Base-by-base conservation (phyloP, 2,329 filamentous ascomycete species). In the Aspergillus sp. region DNA sequence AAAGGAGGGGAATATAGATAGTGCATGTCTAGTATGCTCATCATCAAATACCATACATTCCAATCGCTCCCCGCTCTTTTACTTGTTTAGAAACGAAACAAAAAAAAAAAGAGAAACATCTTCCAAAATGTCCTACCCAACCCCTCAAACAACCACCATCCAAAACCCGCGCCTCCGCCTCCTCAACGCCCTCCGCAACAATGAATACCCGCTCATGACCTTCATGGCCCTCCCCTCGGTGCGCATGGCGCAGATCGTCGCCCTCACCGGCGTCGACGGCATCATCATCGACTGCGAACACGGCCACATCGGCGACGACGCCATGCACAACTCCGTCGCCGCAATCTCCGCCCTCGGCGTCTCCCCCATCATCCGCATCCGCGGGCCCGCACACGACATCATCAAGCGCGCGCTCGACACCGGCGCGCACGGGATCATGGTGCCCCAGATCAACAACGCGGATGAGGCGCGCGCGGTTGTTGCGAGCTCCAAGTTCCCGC, bases 191-290 rank as follows among this genome's bases (percentile, higher is more conserved):
- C 68, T 83, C 64, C 74, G 70, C 59, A 66, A 72, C 15, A 74
- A 73, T 25, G 72, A 76, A 23, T 79, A 72, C 60, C 81, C 81
- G 0, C 60, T 83, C 3, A 78, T 83, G 79, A 83, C 82, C 4
- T 84, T 84, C 66, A 72, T 83, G 69, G 81, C 77, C 30, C 73
- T 84, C 9, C 80, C 80, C 2, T 82, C 80, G 0, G 73, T 83
- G 0, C 79, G 82, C 46, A 71, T 74, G 61, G 82, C 82, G 38
- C 82, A 84, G 60, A 79, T 84, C 19, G 77, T 91, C 52, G 87
- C 89, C 1, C 79, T 86, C n/a, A 83, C 83, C 3, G 88, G 87
- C 1, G 81, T 88, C 1, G 88, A 91, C 71, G 69, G 67, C n/a
- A 90, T 88, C 82, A 84, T 91, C 9, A 79, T 72, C 19, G 70